Conservation (phyloP, 345 rosid species). For the Turnera subulata region DNA sequence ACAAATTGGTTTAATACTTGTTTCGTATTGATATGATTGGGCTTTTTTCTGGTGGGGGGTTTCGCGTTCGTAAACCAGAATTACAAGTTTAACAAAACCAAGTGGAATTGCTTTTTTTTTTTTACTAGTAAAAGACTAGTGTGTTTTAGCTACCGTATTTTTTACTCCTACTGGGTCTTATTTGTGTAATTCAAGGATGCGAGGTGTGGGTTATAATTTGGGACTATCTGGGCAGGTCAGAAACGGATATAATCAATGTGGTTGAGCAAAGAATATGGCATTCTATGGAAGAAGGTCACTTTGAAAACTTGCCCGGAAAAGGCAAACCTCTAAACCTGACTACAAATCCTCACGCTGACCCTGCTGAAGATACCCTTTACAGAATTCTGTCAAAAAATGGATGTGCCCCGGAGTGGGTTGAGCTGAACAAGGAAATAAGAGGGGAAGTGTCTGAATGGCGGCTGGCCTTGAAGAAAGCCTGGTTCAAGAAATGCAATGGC, state of each 20-base stretch:
- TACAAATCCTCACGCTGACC: slow-evolving; percentile 75
- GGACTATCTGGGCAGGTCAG: slow-evolving; percentile 50
- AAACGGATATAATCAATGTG: slow-evolving; percentile 72
- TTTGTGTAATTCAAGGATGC: not conserved
- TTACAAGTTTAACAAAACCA: no score
- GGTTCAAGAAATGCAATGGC: slow-evolving; percentile 44
- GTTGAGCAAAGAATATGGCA: slow-evolving; percentile 96
- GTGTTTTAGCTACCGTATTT: not conserved
- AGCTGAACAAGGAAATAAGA: slow-evolving; percentile 85
- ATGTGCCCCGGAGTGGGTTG: slow-evolving; percentile 91
- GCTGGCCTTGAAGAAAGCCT: slow-evolving; percentile 63
- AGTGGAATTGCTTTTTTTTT: no score
- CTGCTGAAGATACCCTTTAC: slow-evolving; percentile 81
- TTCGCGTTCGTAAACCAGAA: no score
- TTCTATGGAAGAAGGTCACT: slow-evolving; percentile 95
- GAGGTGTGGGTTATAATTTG: not conserved
- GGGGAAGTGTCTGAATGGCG: slow-evolving; percentile 59
- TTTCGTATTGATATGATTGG: no score
- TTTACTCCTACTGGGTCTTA: not conserved
- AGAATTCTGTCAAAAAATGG: slow-evolving; percentile 78
- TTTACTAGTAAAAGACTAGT: no score
- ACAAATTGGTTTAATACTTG: no score
- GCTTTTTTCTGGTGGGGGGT: no score
- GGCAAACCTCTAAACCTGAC: slow-evolving; percentile 78
- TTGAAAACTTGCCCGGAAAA: slow-evolving; percentile 88